These are phyloP conservation scores for Raffaelea albimanens DNA, from an alignment of 2,329 filamentous ascomycete genomes.

Conservation along the genomic window DNA sequence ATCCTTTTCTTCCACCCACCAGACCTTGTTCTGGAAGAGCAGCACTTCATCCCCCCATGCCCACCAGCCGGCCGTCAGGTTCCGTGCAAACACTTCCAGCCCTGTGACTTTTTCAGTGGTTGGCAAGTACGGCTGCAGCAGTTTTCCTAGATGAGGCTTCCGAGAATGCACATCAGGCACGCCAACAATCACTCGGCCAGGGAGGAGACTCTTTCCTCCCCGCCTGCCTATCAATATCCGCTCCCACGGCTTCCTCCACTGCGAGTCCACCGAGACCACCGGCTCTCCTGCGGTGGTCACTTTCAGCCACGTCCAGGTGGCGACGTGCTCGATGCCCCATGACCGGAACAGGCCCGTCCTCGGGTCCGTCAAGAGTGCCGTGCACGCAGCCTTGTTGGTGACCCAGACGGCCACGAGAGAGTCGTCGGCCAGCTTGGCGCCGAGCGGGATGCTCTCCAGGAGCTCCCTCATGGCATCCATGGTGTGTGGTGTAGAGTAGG, in stretches of 20 bases:
- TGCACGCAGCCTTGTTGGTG: constrained; percentile 58
- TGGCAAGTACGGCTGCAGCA: constrained; percentile 35
- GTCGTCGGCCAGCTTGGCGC: constrained; percentile 37
- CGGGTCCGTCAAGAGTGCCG: constrained; percentile 42
- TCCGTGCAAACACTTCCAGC: constrained; percentile 70
- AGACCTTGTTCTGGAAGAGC: constrained; percentile 48
- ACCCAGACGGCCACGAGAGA: constrained; percentile 66
- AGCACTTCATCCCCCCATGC: constrained; percentile 68
- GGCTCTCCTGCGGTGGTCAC: constrained; percentile 56
- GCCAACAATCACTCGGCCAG: constrained; percentile 51
- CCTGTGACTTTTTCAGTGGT: constrained; percentile 37
- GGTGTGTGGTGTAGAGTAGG: constrained; percentile 29
- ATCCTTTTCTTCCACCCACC: constrained; percentile 7
- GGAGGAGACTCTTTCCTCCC: constrained; percentile 19
- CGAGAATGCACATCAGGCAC: constrained; percentile 71
- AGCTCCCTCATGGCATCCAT: constrained; percentile 37
- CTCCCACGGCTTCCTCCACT: constrained; percentile 71
- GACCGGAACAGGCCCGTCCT: constrained; percentile 47
- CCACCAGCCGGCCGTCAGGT: constrained; percentile 68
- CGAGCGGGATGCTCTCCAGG: constrained; percentile 46
- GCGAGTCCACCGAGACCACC: constrained; percentile 47
- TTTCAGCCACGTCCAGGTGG: constrained; percentile 77
- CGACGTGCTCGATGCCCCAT: constrained; percentile 56
- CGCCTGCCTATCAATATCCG: constrained; percentile 53
- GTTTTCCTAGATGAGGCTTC: constrained; percentile 59